Evolutionary conservation across 2,329 filamentous ascomycete species (phyloP).

Genomic region (Tothia fuscella): DNA sequence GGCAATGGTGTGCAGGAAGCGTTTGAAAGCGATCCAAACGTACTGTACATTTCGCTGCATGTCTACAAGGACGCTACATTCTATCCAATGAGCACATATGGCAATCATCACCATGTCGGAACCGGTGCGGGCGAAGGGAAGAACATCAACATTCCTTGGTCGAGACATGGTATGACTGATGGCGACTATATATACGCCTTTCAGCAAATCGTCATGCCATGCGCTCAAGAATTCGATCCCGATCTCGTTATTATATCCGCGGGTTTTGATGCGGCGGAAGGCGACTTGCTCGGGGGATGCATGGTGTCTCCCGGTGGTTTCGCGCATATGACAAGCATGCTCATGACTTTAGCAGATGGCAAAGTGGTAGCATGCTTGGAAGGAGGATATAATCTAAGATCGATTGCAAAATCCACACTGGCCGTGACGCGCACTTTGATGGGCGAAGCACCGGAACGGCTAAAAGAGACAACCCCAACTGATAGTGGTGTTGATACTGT

Average conservation of each 20-base stretch:
- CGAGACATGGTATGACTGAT: conserved; percentile 69
- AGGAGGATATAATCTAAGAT: conserved; percentile 86
- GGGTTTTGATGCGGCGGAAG: conserved; percentile 89
- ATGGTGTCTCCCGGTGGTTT: conserved; percentile 87
- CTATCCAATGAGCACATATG: conserved; percentile 58
- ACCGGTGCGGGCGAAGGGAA: conserved; percentile 44
- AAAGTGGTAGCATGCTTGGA: conserved; percentile 89
- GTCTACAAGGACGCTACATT: conserved; percentile 76
- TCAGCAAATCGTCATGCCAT: conserved; percentile 91
- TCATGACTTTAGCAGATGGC: conserved; percentile 85
- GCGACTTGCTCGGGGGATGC: conserved; percentile 85
- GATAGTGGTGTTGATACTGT: conserved; percentile 43
- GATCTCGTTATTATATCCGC: conserved; percentile 92
- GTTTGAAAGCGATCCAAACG: conserved; percentile 88
- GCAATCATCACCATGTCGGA: conserved; percentile 48
- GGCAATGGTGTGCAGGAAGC: conserved; percentile 94
- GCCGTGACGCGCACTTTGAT: conserved; percentile 88
- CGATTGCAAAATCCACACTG: conserved; percentile 84
- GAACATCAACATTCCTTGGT: conserved; percentile 62
- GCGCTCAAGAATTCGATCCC: conserved; percentile 83
- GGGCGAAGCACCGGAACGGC: conserved; percentile 72
- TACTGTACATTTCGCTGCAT: conserved; percentile 90
- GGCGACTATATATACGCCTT: conserved; percentile 96
- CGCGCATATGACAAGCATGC: conserved; percentile 98
- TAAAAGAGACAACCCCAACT: conserved; percentile 36